phyloP scores from a whole-genome alignment of 192 early-diverging fungal genomes.

The Linderina pennispora region DNA sequence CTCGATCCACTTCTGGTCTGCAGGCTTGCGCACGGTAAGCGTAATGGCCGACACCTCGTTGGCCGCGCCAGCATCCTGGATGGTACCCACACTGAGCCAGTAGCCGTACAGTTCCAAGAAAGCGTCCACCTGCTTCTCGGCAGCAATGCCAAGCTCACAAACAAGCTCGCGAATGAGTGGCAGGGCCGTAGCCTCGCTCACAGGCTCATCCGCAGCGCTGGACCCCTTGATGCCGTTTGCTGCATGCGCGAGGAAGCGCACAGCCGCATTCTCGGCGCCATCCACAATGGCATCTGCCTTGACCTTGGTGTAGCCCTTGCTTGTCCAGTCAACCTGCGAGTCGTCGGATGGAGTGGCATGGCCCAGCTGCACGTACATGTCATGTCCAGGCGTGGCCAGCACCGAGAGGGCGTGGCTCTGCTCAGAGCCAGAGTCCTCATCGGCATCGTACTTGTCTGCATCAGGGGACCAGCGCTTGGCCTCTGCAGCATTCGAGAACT shows the following conservation, averaged over 20 bases:
- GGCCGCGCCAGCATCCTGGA: not conserved
- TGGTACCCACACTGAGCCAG: not conserved
- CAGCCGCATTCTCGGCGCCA: slow-evolving; percentile 1
- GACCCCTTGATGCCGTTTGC: slow-evolving; percentile 7
- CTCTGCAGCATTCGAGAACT: slow-evolving; percentile 14
- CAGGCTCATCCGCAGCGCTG: no score
- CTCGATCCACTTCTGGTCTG: not conserved
- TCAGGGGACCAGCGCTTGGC: not conserved
- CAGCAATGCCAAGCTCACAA: not conserved
- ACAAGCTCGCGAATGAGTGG: no score
- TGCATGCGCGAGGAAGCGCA: slow-evolving; percentile 18
- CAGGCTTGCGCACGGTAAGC: slow-evolving; percentile 1
- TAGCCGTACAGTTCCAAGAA: slow-evolving; percentile 8
- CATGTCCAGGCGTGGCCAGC: slow-evolving; percentile 25
- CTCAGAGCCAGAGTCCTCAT: not conserved
- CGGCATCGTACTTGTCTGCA: no score
- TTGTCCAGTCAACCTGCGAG: slow-evolving; percentile 1
- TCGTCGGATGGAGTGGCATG: not conserved
- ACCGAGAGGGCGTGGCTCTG: slow-evolving; percentile 5
- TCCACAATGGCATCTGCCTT: slow-evolving; percentile 12
- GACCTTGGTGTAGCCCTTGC: slow-evolving; percentile 10
- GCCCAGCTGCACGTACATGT: slow-evolving; percentile 24
- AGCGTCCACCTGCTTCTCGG: not conserved
- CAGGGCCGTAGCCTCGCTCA: not conserved
- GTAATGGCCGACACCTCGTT: not conserved